These are phyloP conservation scores for Blastobotrys illinoisensis DNA, from an alignment of 1,139 yeast species.

Conservation along the genomic window DNA sequence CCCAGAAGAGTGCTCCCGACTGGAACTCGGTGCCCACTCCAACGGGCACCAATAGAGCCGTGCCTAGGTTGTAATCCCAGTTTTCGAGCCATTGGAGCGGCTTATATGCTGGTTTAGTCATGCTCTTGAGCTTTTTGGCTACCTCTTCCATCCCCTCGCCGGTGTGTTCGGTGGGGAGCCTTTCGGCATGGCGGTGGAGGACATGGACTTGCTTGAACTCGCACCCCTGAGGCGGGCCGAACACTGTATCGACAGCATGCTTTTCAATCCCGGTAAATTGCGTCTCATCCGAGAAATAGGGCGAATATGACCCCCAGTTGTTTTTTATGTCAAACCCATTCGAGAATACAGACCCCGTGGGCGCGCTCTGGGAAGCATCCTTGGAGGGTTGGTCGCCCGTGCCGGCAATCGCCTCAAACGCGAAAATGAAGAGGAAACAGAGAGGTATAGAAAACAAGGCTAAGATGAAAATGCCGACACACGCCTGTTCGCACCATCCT, in stretches of 20 bases:
- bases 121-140: slow-evolving; percentile 28
- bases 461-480: too few species aligned
- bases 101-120: slow-evolving; percentile 25
- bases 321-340: slow-evolving; percentile 38
- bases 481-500: too few species aligned
- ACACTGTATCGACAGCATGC: slow-evolving; percentile 22
- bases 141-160: slow-evolving; percentile 24
- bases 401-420: too few species aligned
- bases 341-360: slow-evolving; percentile 35
- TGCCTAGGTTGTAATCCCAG: slow-evolving; percentile 35
- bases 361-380: slow-evolving; percentile 35
- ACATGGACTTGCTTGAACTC: slow-evolving; percentile 36
- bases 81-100: slow-evolving; percentile 29
- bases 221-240: slow-evolving; percentile 30
- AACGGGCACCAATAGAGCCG: slow-evolving; percentile 33
- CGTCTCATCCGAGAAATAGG: slow-evolving; percentile 38
- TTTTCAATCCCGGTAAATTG: slow-evolving; percentile 28
- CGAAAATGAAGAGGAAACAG: too few species aligned
- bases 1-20: slow-evolving; percentile 38
- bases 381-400: too few species aligned
- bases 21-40: slow-evolving; percentile 39
- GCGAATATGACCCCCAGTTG: slow-evolving; percentile 40
- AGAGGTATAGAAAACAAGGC: too few species aligned
- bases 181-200: slow-evolving; percentile 40
- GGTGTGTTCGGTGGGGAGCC: slow-evolving; percentile 37